A percentile compares a stretch with the other conserved stretches of the same genome.
phyloP scores from a whole-genome alignment of 2,329 filamentous ascomycete species.

The Calonectria pseudoreteaudii region DNA sequence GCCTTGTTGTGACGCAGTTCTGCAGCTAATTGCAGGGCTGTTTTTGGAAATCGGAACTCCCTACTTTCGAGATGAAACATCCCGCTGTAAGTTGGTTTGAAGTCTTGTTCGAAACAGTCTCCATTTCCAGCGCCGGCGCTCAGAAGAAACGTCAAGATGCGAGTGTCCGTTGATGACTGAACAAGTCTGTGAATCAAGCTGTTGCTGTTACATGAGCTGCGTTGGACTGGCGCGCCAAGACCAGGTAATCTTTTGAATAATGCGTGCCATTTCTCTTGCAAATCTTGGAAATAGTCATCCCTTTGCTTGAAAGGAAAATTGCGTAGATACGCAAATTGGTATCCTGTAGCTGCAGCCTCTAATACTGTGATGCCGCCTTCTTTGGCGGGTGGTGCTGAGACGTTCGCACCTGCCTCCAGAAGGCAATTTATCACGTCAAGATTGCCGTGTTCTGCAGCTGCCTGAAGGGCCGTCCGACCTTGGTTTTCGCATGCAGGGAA shows the following conservation, averaged over 20 bases:
- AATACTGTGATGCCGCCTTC: background rate
- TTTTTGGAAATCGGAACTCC: background rate
- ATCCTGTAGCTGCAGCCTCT: background rate
- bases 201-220: background rate
- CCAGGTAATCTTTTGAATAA: background rate
- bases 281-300: background rate
- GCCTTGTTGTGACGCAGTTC: background rate
- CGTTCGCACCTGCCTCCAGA: slow-evolving; percentile 1
- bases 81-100: too few species aligned
- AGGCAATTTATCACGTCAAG: background rate
- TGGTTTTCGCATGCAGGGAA: background rate
- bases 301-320: background rate
- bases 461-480: background rate
- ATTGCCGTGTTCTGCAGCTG: background rate
- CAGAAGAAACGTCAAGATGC: background rate
- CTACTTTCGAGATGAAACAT: too few species aligned
- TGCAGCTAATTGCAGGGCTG: background rate
- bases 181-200: background rate
- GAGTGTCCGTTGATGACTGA: background rate
- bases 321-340: background rate
- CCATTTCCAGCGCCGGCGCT: background rate
- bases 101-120: background rate
- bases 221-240: background rate
- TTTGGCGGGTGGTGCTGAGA: background rate
- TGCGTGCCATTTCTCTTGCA: background rate